Evolutionary conservation across 1,284 basidiomycete genomes (phyloP).

Genomic region (Filobasidium uniguttulatum): DNA sequence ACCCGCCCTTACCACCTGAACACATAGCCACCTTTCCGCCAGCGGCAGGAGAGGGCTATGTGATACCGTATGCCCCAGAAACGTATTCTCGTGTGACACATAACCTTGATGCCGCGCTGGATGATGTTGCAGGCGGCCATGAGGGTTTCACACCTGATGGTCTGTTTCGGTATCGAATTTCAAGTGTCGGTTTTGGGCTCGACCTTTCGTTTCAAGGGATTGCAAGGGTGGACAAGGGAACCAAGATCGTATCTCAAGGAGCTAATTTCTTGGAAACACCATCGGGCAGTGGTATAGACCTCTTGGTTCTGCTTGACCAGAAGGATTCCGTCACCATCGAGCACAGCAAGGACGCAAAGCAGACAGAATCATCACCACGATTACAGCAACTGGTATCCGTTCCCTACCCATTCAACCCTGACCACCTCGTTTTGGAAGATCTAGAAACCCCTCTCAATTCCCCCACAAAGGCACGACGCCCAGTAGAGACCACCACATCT

Average conservation of each 20-base stretch:
- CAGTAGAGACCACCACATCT: neutral
- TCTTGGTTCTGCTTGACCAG: neutral
- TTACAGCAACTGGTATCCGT: neutral
- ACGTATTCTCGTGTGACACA: neutral
- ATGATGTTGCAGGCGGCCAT: neutral
- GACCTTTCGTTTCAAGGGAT: neutral
- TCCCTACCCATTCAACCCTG: neutral
- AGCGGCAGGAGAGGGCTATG: neutral
- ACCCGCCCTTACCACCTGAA: neutral
- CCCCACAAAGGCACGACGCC: neutral
- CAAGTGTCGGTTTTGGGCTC: neutral
- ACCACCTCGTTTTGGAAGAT: neutral
- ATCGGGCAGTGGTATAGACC: neutral
- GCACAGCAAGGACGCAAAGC: neutral
- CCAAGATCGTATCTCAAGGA: too few species aligned
- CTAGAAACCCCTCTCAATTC: neutral
- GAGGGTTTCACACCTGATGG: neutral
- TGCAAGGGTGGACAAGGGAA: neutral
- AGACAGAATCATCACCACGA: too few species aligned
- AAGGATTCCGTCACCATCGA: neutral
- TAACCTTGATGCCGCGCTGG: neutral
- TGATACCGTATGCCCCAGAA: neutral
- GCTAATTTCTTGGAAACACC: neutral
- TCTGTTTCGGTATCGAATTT: neutral
- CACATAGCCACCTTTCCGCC: constrained; percentile 1